Evolutionary conservation across 306 rosid genomes (phyloP).

Genomic region (Gastrolobium bilobum): DNA sequence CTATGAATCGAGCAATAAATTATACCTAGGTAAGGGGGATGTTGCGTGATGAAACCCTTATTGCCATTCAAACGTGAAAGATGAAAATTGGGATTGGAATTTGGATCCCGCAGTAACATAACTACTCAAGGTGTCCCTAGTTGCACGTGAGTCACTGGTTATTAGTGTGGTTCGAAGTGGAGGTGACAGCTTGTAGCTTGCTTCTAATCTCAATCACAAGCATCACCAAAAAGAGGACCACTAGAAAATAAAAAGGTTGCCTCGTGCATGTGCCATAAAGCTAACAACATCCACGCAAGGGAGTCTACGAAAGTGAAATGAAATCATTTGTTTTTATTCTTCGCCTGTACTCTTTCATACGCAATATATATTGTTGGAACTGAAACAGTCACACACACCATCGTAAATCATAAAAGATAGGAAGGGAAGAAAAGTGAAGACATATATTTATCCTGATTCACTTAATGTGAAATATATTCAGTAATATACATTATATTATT

Average conservation of each 20-base stretch:
- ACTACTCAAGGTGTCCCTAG: conserved; percentile 32
- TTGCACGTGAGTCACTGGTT: conserved; percentile 49
- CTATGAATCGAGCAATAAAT: neutral
- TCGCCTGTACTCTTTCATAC: conserved; percentile 41
- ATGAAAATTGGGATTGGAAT: conserved; percentile 18
- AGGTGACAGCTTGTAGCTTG: conserved; percentile 44
- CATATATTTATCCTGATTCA: too few species aligned
- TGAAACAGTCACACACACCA: too few species aligned
- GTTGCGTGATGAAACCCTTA: neutral
- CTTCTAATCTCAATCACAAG: conserved; percentile 53
- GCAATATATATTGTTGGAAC: neutral
- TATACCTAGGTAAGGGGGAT: neutral
- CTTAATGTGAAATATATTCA: too few species aligned
- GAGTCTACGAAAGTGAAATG: conserved; percentile 39
- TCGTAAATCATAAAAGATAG: too few species aligned
- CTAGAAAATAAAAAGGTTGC: conserved; percentile 43
- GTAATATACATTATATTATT: too few species aligned
- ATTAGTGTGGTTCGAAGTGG: conserved; percentile 20
- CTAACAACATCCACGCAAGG: conserved; percentile 34
- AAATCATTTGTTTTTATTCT: conserved; percentile 35
- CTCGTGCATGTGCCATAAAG: conserved; percentile 52
- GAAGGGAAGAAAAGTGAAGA: too few species aligned
- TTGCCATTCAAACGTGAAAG: conserved; percentile 27
- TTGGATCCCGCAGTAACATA: conserved; percentile 14
- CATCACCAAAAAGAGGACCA: conserved; percentile 56